These are phyloP conservation scores for Dactylella cylindrospora DNA, from an alignment of 2,329 filamentous ascomycete species.

Conservation along the genomic window DNA sequence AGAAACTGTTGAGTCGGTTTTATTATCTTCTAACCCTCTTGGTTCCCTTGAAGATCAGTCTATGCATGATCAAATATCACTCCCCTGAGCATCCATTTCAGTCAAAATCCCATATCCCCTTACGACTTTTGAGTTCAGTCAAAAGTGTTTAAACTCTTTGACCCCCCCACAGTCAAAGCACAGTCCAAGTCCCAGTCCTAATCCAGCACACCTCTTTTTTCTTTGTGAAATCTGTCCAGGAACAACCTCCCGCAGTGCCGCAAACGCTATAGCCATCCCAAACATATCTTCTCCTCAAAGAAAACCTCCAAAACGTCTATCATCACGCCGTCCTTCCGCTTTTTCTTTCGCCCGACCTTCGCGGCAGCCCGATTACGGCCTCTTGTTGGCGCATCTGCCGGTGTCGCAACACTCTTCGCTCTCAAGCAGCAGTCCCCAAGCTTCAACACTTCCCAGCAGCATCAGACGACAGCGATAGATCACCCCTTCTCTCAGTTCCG, in stretches of 20 bases:
- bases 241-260: neutral
- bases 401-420: constrained; percentile 42
- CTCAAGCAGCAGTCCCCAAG: constrained; percentile 20
- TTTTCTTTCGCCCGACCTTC: constrained; percentile 41
- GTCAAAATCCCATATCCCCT: too few species aligned
- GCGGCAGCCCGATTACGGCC: constrained; percentile 44
- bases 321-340: constrained; percentile 47
- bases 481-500: constrained; percentile 6
- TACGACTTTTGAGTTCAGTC: too few species aligned
- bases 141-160: too few species aligned
- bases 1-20: too few species aligned
- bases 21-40: too few species aligned
- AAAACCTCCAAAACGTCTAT: neutral
- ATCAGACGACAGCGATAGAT: too few species aligned
- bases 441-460: constrained; percentile 9
- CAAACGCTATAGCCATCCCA: neutral
- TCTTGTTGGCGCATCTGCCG: constrained; percentile 45
- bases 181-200: too few species aligned
- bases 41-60: too few species aligned
- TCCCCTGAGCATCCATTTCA: too few species aligned
- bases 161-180: too few species aligned
- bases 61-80: too few species aligned
- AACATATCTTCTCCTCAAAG: neutral
- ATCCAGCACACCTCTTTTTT: neutral
- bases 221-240: neutral